phyloP scores from a whole-genome alignment of 495 filamentous ascomycete genomes.

The Podospora pseudoanserina region DNA sequence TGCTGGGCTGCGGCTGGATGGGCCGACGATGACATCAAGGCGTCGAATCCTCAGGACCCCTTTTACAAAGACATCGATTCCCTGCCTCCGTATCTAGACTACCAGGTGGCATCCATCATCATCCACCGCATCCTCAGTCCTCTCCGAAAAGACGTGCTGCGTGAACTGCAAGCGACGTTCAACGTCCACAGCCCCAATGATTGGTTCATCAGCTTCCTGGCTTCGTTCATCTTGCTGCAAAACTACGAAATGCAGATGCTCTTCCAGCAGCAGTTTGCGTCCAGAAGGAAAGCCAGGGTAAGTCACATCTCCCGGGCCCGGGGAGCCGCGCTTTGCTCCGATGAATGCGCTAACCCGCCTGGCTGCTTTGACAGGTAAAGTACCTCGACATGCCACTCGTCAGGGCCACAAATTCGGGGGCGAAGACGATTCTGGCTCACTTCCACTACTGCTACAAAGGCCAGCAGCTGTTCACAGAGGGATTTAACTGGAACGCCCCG shows the following conservation, averaged over 20 bases:
- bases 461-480: conserved; percentile 31
- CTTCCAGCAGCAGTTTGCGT: conserved; percentile 35
- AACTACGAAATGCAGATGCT: conserved; percentile 40
- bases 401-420: conserved; percentile 39
- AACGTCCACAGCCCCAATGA: conserved; percentile 34
- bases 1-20: conserved; percentile 31
- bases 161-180: conserved; percentile 31
- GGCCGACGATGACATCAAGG: conserved; percentile 25
- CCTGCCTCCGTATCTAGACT: conserved; percentile 37
- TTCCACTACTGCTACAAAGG: conserved; percentile 43
- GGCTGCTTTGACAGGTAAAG: conserved; percentile 23
- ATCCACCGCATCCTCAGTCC: conserved; percentile 37
- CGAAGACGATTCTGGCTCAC: conserved; percentile 43
- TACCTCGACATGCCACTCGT: conserved; percentile 41
- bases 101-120: conserved; percentile 38
- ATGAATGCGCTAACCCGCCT: conserved; percentile 2
- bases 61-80: conserved; percentile 32
- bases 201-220: conserved; percentile 38
- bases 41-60: conserved; percentile 29
- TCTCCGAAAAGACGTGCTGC: conserved; percentile 31
- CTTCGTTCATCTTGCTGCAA: conserved; percentile 39
- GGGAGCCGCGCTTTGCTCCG: background rate
- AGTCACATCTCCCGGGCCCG: conserved; percentile 1
- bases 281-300: conserved; percentile 24
- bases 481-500: conserved; percentile 34